Percentiles rank a stretch among this genome's conserved stretches.
These are phyloP conservation scores for Leccinellum rugosiceps DNA, from an alignment of 768 basidiomycete genomes.

Conservation along the genomic window DNA sequence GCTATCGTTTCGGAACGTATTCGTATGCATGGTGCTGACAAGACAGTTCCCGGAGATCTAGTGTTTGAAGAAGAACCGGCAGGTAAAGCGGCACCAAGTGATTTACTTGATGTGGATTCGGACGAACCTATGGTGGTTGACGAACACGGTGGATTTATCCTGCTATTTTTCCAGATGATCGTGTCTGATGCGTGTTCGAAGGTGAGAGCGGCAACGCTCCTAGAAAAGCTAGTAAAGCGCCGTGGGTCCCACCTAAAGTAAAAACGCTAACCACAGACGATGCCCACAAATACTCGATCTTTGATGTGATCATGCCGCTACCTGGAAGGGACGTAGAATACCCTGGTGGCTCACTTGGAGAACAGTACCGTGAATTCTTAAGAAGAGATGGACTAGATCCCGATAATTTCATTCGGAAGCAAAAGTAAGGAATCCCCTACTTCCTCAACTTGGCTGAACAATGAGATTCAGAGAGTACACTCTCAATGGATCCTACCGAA, in stretches of 20 bases:
- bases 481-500: constrained; percentile 89
- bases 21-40: constrained; percentile 65
- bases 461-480: constrained; percentile 72
- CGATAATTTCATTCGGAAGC: constrained; percentile 83
- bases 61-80: constrained; percentile 57
- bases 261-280: constrained; percentile 79
- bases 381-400: constrained; percentile 86
- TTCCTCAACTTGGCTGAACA: constrained; percentile 4
- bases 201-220: constrained; percentile 12
- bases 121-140: constrained; percentile 33
- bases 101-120: constrained; percentile 28
- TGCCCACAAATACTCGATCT: constrained; percentile 77
- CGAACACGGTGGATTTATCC: constrained; percentile 30
- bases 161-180: neutral
- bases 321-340: constrained; percentile 94
- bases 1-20: constrained; percentile 94
- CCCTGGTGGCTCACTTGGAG: constrained; percentile 84
- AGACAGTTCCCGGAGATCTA: constrained; percentile 85
- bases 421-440: constrained; percentile 56
- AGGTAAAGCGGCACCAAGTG: constrained; percentile 24
- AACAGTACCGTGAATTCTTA: constrained; percentile 80
- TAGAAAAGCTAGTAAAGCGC: constrained; percentile 29
- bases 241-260: constrained; percentile 67
- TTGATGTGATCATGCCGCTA: constrained; percentile 96
- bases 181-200: constrained; percentile 16